These are phyloP conservation scores for Gynostemma pentaphyllum DNA, from an alignment of 306 rosid species.

Conservation along the genomic window DNA sequence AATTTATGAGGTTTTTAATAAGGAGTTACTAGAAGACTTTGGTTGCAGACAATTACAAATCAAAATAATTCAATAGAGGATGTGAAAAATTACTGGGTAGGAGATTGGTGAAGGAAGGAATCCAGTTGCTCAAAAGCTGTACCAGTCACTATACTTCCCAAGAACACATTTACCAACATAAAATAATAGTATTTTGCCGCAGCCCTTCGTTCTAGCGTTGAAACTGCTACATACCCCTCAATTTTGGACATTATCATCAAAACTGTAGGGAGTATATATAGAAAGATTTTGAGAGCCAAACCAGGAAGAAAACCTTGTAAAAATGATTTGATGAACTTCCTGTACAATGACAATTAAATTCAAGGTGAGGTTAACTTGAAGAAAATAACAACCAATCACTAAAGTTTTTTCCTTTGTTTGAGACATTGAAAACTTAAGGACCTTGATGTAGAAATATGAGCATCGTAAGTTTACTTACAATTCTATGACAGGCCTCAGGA, in stretches of 20 bases:
- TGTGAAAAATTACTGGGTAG: slow-evolving; percentile 57
- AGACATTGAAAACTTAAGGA: too few species aligned
- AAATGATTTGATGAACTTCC: slow-evolving; percentile 91
- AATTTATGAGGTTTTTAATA: too few species aligned
- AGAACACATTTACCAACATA: slow-evolving; percentile 91
- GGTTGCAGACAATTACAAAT: not conserved
- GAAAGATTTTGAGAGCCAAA: slow-evolving; percentile 87
- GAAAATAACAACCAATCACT: not conserved
- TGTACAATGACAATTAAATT: slow-evolving; percentile 16
- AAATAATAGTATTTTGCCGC: slow-evolving; percentile 86
- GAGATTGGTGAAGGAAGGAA: slow-evolving; percentile 85
- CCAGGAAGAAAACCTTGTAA: slow-evolving; percentile 99
- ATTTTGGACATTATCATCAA: slow-evolving; percentile 90
- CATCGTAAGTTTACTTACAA: slow-evolving; percentile 44
- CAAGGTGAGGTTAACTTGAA: not conserved
- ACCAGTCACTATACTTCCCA: slow-evolving; percentile 94
- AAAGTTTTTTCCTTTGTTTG: not conserved
- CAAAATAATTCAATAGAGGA: not conserved
- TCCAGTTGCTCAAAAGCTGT: slow-evolving; percentile 89
- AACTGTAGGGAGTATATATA: slow-evolving; percentile 80
- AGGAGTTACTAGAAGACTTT: too few species aligned
- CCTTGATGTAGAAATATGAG: not conserved
- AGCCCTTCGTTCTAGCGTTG: slow-evolving; percentile 62
- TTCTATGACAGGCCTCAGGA: slow-evolving; percentile 85
- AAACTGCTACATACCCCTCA: slow-evolving; percentile 80